Evolutionary conservation across 1,139 yeast species (phyloP).

Genomic region (Protomyces macrosporus): DNA sequence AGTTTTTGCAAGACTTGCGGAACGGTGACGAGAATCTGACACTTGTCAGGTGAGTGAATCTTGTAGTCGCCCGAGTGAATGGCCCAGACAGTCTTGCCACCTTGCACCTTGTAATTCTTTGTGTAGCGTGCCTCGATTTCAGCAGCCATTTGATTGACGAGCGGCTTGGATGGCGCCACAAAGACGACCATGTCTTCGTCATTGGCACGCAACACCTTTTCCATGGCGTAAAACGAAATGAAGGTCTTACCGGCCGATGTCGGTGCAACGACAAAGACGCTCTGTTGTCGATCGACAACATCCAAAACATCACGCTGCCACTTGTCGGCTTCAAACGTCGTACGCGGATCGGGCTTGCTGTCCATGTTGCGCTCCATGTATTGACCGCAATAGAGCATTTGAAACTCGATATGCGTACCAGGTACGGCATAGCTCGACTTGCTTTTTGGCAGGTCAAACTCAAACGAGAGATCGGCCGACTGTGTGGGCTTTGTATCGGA

Average conservation of each 20-base stretch:
- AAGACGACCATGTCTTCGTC: constrained; percentile 26
- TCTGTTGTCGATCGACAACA: constrained; percentile 24
- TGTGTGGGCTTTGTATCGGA: constrained; percentile 12
- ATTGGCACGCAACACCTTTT: constrained; percentile 26
- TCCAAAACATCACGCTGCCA: constrained; percentile 28
- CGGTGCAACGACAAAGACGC: constrained; percentile 28
- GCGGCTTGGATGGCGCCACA: constrained; percentile 28
- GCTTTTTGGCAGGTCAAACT: constrained; percentile 25
- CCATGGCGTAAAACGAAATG: constrained; percentile 28
- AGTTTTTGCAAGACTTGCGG: constrained; percentile 27
- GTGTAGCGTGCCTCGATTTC: constrained; percentile 28
- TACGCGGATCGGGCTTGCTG: constrained; percentile 27
- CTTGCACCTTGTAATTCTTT: constrained; percentile 25
- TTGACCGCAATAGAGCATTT: constrained; percentile 26
- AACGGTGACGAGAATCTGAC: constrained; percentile 28
- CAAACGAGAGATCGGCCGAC: constrained; percentile 19
- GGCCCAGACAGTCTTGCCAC: constrained; percentile 29
- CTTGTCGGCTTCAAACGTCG: constrained; percentile 28
- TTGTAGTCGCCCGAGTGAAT: constrained; percentile 27
- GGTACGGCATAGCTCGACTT: constrained; percentile 23
- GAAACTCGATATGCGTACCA: constrained; percentile 24
- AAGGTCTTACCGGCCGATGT: constrained; percentile 29
- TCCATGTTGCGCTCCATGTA: constrained; percentile 29
- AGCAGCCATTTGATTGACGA: constrained; percentile 28
- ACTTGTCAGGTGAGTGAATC: constrained; percentile 25